Evolutionary conservation across 2,329 filamentous ascomycete species (phyloP).

Genomic region (Alternaria triticina): DNA sequence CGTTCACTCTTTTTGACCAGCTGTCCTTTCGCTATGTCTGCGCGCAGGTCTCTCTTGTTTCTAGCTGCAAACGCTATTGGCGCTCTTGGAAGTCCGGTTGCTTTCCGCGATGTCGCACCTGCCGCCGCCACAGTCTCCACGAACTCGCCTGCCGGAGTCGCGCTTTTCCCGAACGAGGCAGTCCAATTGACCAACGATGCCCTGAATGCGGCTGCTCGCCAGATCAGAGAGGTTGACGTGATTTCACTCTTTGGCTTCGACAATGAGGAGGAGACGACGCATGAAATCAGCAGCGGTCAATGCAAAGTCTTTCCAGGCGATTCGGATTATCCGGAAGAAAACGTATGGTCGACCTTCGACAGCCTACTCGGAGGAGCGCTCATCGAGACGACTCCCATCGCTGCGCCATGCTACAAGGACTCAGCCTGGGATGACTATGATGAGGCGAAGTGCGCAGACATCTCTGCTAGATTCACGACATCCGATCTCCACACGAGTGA

Average conservation of each 20-base stretch:
- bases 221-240: constrained; percentile 5
- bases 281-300: background rate
- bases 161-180: constrained; percentile 15
- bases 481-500: constrained; percentile 18
- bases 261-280: background rate
- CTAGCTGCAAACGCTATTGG: constrained; percentile 4
- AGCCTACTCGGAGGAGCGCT: constrained; percentile 19
- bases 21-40: constrained; percentile 7
- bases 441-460: constrained; percentile 17
- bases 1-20: background rate
- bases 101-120: constrained; percentile 9
- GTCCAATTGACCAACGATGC: constrained; percentile 22
- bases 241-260: constrained; percentile 41
- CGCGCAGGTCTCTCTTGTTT: background rate
- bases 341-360: constrained; percentile 27
- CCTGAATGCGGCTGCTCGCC: background rate
- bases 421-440: constrained; percentile 18
- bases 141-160: constrained; percentile 10
- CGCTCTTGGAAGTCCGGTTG: constrained; percentile 5
- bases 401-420: constrained; percentile 29
- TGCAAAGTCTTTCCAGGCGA: constrained; percentile 35
- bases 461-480: constrained; percentile 16
- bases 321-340: constrained; percentile 16
- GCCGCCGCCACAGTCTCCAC: constrained; percentile 15
- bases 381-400: constrained; percentile 28